Base-by-base conservation (phyloP, 148 eudicot species). In the Silene uniflora region DNA sequence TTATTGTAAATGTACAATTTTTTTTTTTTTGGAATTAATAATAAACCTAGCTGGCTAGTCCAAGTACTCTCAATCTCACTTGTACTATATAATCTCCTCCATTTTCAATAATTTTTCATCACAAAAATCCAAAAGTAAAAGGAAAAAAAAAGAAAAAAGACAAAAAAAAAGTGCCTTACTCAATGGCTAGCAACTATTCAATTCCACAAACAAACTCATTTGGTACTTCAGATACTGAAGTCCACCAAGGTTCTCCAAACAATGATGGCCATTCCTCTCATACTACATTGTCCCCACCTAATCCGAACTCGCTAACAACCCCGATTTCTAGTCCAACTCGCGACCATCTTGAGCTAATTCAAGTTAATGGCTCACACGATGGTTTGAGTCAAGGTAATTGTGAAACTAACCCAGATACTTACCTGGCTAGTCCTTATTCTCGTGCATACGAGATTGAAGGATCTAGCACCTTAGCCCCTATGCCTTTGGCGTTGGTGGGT, bases 251-350 rank as follows among this genome's bases (percentile, higher is more conserved):
- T 42, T 74, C 64, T 67, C n/a, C 25, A 46, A 60, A 61, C 44
- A 42, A 62, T 64, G 62, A 49, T 29, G 29, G n/a, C 1, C 67
- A 64, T 13, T 64, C 67, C 67, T 25, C 67, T 6, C 16, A 10
- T 32, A 32, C 22, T 3, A 35, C 69, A 7, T 27, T 66, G 22
- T 6, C 16, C 69, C 10, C 1, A 18, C 16, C n/a, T 3, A 75
- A 54, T 13, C 5, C 56, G 17, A 52, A 10, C 62, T 19, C 56
- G 13, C 47, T 6, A 6, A 3, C 42, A 14, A 76, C 7, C 44
- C 78, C 73, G 16, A 12, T 68, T 71, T 55, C 61, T 0, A 71
- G 21, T 42, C 73, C 73, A 6, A 23, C 42, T 24, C 35, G 21
- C 6, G 14, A 27, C 44, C 19, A 71, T 4, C 1, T 3, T 6